Conservation (phyloP, 108 stramenopile species). For the Poteriospumella lacustris region DNA sequence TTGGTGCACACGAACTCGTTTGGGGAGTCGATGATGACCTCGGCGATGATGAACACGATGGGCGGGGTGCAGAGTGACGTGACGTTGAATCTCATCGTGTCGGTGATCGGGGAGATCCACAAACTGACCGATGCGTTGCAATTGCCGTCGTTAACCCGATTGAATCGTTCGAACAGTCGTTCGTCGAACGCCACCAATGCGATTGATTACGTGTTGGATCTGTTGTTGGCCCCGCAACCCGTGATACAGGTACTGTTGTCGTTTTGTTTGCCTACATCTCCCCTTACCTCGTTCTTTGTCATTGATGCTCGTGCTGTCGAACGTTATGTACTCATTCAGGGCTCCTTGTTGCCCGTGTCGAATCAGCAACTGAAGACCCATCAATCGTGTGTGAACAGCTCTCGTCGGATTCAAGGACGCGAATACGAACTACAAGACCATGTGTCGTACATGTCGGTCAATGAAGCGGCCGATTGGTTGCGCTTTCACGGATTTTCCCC, state of each 20-base stretch:
- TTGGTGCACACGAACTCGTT: no score
- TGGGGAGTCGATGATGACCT: no score
- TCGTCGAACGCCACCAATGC: not conserved
- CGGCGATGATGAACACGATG: no score
- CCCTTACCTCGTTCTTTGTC: not conserved
- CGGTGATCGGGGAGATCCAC: not conserved
- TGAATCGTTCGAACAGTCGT: not conserved
- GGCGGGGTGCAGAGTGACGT: not conserved
- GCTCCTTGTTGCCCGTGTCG: constrained; percentile 11
- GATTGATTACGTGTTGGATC: not conserved
- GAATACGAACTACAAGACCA: not conserved
- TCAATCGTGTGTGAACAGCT: not conserved
- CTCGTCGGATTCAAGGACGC: not conserved
- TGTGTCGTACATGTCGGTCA: not conserved
- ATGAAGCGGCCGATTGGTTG: constrained; percentile 8
- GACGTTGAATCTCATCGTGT: not conserved
- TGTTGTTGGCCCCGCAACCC: no score
- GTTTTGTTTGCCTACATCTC: not conserved
- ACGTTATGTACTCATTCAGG: constrained; percentile 5
- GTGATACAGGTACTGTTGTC: not conserved
- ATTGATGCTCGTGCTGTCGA: not conserved
- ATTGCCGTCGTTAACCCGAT: not conserved
- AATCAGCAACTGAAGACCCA: constrained; percentile 18
- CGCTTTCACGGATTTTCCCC: not conserved
- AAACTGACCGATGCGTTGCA: not conserved